Percentiles rank a stretch among this genome's conserved stretches.
Conservation (phyloP, 352 stramenopile genomes). For the Globisporangium lucens region DNA sequence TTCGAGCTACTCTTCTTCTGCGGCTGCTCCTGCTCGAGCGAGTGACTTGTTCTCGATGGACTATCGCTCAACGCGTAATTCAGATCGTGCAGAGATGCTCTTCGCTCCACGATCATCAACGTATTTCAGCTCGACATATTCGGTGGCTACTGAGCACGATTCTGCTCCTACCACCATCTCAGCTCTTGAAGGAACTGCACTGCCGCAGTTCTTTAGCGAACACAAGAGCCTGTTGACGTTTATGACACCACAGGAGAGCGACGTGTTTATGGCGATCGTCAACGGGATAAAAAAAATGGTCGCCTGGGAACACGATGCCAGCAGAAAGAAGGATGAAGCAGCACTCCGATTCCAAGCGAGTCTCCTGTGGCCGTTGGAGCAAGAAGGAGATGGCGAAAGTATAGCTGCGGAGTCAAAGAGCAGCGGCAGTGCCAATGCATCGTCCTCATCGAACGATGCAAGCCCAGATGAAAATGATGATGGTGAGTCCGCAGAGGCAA, state of each 20-base stretch:
- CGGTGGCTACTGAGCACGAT: not conserved
- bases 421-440: not conserved
- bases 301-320: slow-evolving; percentile 57
- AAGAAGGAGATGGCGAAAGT: not conserved
- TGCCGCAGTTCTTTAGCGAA: slow-evolving; percentile 51
- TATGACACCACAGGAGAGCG: slow-evolving; percentile 30
- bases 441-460: slow-evolving; percentile 3
- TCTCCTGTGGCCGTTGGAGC: slow-evolving; percentile 56
- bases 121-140: not conserved
- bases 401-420: not conserved
- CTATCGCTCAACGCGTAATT: slow-evolving; percentile 25
- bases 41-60: slow-evolving; percentile 77
- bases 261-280: slow-evolving; percentile 54
- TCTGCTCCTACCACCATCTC: not conserved
- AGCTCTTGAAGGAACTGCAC: slow-evolving; percentile 36
- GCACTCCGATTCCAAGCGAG: slow-evolving; percentile 69
- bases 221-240: slow-evolving; percentile 57
- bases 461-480: slow-evolving; percentile 2
- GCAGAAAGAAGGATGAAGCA: slow-evolving; percentile 62
- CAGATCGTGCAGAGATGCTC: slow-evolving; percentile 57
- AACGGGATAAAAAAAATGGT: slow-evolving; percentile 47
- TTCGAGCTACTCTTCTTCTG: slow-evolving; percentile 2
- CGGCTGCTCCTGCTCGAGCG: slow-evolving; percentile 47
- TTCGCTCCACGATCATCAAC: slow-evolving; percentile 33
- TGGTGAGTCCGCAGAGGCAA: not conserved